Percentiles rank a stretch among this genome's conserved stretches.
These are phyloP conservation scores for Trichosporon asahii DNA, from an alignment of 1,284 basidiomycete genomes.

Conservation along the genomic window DNA sequence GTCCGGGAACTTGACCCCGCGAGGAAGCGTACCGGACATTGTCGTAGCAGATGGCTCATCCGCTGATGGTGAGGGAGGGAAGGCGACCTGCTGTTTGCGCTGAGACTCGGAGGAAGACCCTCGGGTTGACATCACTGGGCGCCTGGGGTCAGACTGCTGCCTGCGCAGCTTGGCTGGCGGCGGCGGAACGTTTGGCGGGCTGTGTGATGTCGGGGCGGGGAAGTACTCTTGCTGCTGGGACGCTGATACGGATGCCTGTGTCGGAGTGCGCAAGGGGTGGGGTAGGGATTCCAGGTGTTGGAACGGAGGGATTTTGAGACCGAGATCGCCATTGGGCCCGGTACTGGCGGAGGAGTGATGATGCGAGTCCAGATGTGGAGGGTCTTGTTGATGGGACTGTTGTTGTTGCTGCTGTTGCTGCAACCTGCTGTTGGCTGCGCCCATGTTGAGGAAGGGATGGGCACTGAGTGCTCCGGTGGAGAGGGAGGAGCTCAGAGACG, in stretches of 20 bases:
- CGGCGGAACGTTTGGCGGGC: background rate
- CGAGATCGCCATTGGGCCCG: background rate
- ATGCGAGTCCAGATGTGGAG: background rate
- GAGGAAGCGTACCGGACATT: background rate
- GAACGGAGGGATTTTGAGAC: background rate
- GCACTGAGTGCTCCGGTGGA: conserved; percentile 6
- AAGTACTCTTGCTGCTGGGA: background rate
- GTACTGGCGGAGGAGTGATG: background rate
- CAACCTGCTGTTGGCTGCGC: background rate
- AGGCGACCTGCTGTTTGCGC: background rate
- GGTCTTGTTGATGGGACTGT: background rate
- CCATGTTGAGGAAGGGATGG: conserved; percentile 2
- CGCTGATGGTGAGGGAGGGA: background rate
- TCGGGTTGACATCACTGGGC: background rate
- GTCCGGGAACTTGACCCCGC: conserved; percentile 1
- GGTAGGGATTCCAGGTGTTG: background rate
- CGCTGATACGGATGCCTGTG: background rate
- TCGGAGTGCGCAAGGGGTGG: background rate
- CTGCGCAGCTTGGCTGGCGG: background rate
- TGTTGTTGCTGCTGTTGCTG: background rate
- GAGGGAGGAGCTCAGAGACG: background rate
- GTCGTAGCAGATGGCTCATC: background rate
- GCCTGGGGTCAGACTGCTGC: background rate
- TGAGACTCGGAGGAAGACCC: background rate
- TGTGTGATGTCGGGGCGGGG: background rate